phyloP scores from a whole-genome alignment of 148 eudicot species.

The Chenopodium album region DNA sequence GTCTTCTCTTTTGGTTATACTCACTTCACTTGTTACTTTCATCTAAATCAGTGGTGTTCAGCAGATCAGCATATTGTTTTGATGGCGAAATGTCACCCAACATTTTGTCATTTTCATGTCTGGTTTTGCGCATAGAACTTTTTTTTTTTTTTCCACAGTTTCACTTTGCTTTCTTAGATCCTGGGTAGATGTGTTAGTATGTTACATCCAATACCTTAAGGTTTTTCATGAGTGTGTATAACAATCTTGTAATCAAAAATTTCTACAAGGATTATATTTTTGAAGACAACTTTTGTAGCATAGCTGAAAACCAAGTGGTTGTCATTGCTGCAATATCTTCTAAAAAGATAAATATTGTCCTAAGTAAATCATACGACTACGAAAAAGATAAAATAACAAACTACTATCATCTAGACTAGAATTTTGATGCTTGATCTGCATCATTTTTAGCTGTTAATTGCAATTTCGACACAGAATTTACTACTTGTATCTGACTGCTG shows the following conservation, averaged over 20 bases:
- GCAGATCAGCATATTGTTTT: background rate
- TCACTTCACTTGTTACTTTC: conserved; percentile 7
- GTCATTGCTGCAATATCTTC: background rate
- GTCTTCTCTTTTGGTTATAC: conserved; percentile 13
- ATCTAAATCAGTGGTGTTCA: background rate
- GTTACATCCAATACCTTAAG: background rate
- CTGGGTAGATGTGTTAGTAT: background rate
- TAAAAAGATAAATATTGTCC: too few species aligned
- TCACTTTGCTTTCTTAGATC: background rate
- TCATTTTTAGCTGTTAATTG: too few species aligned
- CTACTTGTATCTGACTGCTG: background rate
- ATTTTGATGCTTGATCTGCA: too few species aligned
- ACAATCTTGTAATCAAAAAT: background rate
- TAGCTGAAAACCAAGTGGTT: background rate
- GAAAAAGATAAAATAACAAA: too few species aligned
- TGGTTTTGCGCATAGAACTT: background rate
- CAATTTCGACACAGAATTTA: background rate
- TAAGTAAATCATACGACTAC: too few species aligned
- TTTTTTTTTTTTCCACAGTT: background rate
- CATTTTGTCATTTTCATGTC: background rate
- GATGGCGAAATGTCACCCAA: background rate
- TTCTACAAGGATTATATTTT: too few species aligned
- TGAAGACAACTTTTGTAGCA: background rate
- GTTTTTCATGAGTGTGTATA: background rate
- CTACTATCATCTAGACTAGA: too few species aligned